These are phyloP conservation scores for Gyromitra esculenta DNA, from an alignment of 2,329 filamentous ascomycete species.

Conservation along the genomic window DNA sequence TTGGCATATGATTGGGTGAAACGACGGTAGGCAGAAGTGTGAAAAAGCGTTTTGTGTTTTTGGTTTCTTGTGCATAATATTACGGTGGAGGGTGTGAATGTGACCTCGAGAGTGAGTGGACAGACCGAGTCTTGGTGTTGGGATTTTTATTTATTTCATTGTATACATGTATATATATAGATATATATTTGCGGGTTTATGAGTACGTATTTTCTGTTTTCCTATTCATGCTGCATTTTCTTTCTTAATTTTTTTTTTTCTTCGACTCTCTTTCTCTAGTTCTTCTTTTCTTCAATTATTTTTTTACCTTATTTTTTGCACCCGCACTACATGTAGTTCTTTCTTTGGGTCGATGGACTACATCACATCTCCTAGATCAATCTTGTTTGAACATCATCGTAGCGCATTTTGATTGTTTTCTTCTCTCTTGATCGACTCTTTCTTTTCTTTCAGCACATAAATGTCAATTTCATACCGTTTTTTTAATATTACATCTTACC, in stretches of 20 bases:
- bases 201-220: slow-evolving; percentile 5
- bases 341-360: slow-evolving; percentile 12
- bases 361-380: slow-evolving; percentile 6
- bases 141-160: slow-evolving; percentile 10
- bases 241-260: background rate
- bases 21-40: background rate
- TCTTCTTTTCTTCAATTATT: too few species aligned
- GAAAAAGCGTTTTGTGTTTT: slow-evolving; percentile 3
- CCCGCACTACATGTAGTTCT: background rate
- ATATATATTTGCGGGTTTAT: background rate
- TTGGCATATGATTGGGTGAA: background rate
- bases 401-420: background rate
- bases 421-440: background rate
- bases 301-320: too few species aligned
- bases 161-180: background rate
- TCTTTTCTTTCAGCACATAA: background rate
- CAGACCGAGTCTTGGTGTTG: background rate
- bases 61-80: slow-evolving; percentile 35
- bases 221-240: background rate
- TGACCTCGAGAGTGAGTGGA: background rate
- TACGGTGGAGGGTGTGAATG: slow-evolving; percentile 5
- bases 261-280: background rate
- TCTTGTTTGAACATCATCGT: background rate
- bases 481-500: background rate
- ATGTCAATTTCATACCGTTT: background rate